Evolutionary conservation across 2,329 filamentous ascomycete genomes (phyloP), one percentile per base, ranked within the genome.

Genomic region (Fusarium algeriense): DNA sequence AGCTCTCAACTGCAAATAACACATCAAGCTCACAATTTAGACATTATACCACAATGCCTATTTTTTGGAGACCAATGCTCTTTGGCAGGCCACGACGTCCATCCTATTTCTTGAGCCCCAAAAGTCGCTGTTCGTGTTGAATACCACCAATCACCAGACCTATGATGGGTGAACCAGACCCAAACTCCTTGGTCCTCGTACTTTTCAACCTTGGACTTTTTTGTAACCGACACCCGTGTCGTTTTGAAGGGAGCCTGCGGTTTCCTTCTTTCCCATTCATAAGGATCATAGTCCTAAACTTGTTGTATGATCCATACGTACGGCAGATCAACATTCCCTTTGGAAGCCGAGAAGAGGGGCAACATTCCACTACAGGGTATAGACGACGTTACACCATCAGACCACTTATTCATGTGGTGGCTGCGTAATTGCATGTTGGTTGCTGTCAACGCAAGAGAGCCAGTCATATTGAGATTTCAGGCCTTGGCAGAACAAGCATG

Each of bases 391-490:
- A 30, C 28, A 30, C 28, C 19, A 30, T 41, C n/a, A 41, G 50
- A 14, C 19, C 20, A 53, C 26, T 30, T 3, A 19, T 35, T 19
- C 37, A 32, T 54, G 38, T 11, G 1, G 15, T 30, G 5, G 34
- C 20, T 30, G 34, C 15, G 46, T 32, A 14, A 26, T n/a, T 55
- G 52, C 52, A 45, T 55, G 52, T 55, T 55, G 38, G 52, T 12
- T 26, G 12, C 15, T 34, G 12, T n/a, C 2, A 15, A 5, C 5
- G 5, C 3, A 19, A 9, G 4, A 19, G 8, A 45, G 6, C 28
- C 52, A 48, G 28, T 48, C 11, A 32, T 6, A 32, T 30, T 12
- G 7, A 23, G 7, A 6, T 9, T 9, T 17, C 14, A 14, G 6
- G 8, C n/a, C 14, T 20, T 14, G 15, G 28, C 37, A 32, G 30